These are phyloP conservation scores for Parietichytrium sp. DNA, from an alignment of 108 stramenopile genomes.

Conservation along the genomic window DNA sequence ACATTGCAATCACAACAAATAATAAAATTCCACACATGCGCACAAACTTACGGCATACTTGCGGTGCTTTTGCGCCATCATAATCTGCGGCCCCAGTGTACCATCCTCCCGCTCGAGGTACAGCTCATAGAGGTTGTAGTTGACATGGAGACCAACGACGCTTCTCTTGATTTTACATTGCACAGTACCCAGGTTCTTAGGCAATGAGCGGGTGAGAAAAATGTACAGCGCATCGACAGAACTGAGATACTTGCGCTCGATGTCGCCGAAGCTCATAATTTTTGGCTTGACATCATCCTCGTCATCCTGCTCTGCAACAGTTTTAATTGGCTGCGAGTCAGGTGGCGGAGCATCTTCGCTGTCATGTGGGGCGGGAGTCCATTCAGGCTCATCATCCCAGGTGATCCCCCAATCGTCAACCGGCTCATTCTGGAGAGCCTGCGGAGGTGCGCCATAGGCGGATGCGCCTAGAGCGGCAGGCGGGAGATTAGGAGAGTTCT, in stretches of 20 bases:
- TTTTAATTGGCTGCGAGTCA: background rate
- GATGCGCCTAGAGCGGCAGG: background rate
- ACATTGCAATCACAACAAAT: too few species aligned
- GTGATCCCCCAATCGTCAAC: constrained; percentile 9
- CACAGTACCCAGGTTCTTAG: constrained; percentile 67
- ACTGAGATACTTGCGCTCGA: background rate
- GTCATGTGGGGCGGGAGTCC: too few species aligned
- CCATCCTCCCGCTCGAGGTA: constrained; percentile 71
- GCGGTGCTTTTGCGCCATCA: constrained; percentile 76
- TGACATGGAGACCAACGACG: constrained; percentile 69
- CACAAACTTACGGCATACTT: constrained; percentile 67
- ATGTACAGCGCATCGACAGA: constrained; percentile 50
- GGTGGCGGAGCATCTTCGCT: background rate
- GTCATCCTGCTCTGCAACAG: constrained; percentile 19
- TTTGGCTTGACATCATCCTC: constrained; percentile 4
- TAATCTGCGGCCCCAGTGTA: constrained; percentile 60
- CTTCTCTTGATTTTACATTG: constrained; percentile 75
- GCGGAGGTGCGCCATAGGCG: background rate
- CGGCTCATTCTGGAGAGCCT: background rate
- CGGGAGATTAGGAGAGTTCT: background rate
- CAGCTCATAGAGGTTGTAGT: constrained; percentile 76
- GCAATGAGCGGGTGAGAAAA: constrained; percentile 69
- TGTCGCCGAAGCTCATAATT: background rate
- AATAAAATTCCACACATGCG: too few species aligned
- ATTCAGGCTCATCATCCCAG: constrained; percentile 28